Conservation (phyloP, 1,284 basidiomycete species). For the Ceratobasidium sp. region DNA sequence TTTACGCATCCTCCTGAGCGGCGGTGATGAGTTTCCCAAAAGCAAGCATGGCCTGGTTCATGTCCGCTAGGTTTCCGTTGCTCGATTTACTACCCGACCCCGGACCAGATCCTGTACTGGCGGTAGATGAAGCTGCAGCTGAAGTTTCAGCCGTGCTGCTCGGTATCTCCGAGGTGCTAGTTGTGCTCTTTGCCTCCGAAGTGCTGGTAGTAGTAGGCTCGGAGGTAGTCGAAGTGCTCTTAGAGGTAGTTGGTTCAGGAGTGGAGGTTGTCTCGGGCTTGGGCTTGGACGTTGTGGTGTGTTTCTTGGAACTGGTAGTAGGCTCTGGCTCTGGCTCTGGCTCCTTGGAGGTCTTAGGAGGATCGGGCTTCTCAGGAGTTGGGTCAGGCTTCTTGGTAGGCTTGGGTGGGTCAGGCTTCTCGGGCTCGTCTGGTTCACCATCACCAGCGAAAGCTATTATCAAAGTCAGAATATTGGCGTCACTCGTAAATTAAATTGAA, state of each 20-base stretch:
- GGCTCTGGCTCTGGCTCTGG: conserved; percentile 15
- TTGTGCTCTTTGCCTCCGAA: conserved; percentile 22
- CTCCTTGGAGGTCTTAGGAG: conserved; percentile 26
- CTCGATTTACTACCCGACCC: conserved; percentile 15
- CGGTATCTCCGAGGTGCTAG: conserved; percentile 20
- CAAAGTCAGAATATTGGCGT: neutral
- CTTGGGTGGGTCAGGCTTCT: conserved; percentile 15
- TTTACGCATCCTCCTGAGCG: conserved; percentile 1
- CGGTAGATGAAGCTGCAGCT: conserved; percentile 9
- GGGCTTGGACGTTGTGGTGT: conserved; percentile 23
- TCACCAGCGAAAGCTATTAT: conserved; percentile 40
- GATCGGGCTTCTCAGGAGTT: too few species aligned
- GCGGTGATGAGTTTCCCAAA: conserved; percentile 31
- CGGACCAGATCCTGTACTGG: conserved; percentile 15
- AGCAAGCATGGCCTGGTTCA: conserved; percentile 42
- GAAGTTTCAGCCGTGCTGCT: conserved; percentile 6
- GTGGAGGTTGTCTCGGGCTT: conserved; percentile 38
- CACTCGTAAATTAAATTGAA: neutral
- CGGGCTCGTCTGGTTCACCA: conserved; percentile 25
- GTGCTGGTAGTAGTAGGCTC: conserved; percentile 41
- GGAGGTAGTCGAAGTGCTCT: conserved; percentile 18
- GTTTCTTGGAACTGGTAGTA: conserved; percentile 18
- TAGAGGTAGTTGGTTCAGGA: conserved; percentile 23
- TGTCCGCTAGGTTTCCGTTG: conserved; percentile 31
- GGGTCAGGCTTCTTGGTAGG: conserved; percentile 37